Conservation (phyloP, 441 rosid species). For the Populus tomentosa region DNA sequence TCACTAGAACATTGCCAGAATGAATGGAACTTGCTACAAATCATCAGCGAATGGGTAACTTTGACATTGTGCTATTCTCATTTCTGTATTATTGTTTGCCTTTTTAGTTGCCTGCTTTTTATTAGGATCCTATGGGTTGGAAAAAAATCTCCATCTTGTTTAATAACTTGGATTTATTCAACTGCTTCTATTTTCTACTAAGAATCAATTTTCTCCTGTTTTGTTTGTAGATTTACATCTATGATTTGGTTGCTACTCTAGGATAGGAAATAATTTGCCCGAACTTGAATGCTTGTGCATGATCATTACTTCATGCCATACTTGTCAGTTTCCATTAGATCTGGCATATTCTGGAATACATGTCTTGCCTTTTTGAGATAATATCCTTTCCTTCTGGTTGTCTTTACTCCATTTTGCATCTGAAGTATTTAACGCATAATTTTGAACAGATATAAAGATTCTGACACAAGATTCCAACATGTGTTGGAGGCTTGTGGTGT, state of each 20-base stretch:
- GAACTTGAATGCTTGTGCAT: background rate
- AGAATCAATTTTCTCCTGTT: background rate
- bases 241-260: background rate
- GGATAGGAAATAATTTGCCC: background rate
- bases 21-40: background rate
- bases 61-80: background rate
- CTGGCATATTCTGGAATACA: background rate
- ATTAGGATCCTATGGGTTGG: background rate
- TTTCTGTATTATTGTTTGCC: background rate
- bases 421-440: conserved; percentile 3
- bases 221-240: background rate
- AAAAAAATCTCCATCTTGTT: background rate
- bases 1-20: too few relatives aligned
- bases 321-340: background rate
- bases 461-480: conserved; percentile 85
- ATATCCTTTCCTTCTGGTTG: background rate
- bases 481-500: conserved; percentile 94
- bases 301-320: background rate
- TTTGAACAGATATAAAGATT: conserved; percentile 67
- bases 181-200: background rate
- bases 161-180: background rate
- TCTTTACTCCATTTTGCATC: background rate
- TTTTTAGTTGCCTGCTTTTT: background rate
- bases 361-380: background rate
- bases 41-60: background rate